Percentiles rank a stretch among this genome's conserved stretches.
These are phyloP conservation scores for Hypsizygus ulmarius DNA, from an alignment of 1,284 basidiomycete genomes.

Conservation along the genomic window DNA sequence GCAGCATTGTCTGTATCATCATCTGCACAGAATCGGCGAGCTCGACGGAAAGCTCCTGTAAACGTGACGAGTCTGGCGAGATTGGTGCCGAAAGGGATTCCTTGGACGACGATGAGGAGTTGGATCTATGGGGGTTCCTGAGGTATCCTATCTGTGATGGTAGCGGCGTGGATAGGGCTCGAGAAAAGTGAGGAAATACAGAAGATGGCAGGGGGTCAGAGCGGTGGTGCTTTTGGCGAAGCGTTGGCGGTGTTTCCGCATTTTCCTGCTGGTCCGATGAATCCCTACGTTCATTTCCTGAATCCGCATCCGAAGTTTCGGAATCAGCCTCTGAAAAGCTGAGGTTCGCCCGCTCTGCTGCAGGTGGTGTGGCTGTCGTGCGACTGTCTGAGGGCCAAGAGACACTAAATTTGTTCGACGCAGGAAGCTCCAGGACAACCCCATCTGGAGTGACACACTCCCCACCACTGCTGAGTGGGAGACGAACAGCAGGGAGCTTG, in stretches of 20 bases:
- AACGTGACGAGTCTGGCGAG: slow-evolving; percentile 38
- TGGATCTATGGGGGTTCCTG: slow-evolving; percentile 56
- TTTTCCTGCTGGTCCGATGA: slow-evolving; percentile 3
- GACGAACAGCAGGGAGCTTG: slow-evolving; percentile 33
- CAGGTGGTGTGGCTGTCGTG: slow-evolving; percentile 17
- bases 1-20: slow-evolving; percentile 85
- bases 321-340: slow-evolving; percentile 26
- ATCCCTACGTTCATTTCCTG: slow-evolving; percentile 22
- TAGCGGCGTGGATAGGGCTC: slow-evolving; percentile 71
- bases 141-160: slow-evolving; percentile 67
- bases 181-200: slow-evolving; percentile 49
- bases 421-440: slow-evolving; percentile 27
- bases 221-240: slow-evolving; percentile 8
- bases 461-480: slow-evolving; percentile 28
- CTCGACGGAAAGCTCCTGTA: slow-evolving; percentile 72
- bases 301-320: slow-evolving; percentile 23
- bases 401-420: slow-evolving; percentile 32
- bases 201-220: slow-evolving; percentile 25
- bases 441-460: slow-evolving; percentile 29
- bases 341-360: slow-evolving; percentile 20
- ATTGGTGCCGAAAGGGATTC: slow-evolving; percentile 20
- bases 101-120: slow-evolving; percentile 14
- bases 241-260: slow-evolving; percentile 1
- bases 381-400: slow-evolving; percentile 29
- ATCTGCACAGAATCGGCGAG: slow-evolving; percentile 86